Evolutionary conservation across 768 basidiomycete genomes (phyloP), one percentile per base, ranked within the genome.

Genomic region (Auricularia sp.): DNA sequence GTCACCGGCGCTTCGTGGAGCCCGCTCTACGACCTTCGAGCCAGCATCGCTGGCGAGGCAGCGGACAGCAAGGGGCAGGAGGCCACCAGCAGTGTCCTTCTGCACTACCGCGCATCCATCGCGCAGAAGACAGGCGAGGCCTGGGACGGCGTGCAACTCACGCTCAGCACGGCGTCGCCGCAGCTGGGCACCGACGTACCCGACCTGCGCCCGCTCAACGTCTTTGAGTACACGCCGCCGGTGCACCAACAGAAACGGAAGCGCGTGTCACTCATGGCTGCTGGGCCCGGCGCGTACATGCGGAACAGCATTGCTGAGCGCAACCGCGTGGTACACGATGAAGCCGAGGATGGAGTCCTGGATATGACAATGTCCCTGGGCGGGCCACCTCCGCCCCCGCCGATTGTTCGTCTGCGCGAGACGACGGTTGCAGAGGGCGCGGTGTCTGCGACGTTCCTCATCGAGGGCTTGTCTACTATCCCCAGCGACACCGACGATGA

Each of bases 1-100:
- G 84, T 87, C 18, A 74, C 71, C 58, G 73, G 79, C 36, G 82
- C 80, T 1, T 71, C 71, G 29, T 87, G 84, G 85, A 70, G 71
- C 18, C 81, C 84, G 2, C 78, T 77, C 2, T 87, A 87, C 67
- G 85, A 87, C 66, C 77, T 87, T 0, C 80, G 84, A 64, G 83
- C 84, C 2, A 77, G 75, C 0, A 81, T 78, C 21, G 68, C 23
- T 71, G 78, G 62, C 70, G 56, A 59, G 23, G 8, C 11, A 10
- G 80, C 80, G 0, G 77, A 80, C 64, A 78, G 80, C 3, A 78
- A 78, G 0, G 69, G 79, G 4, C 69, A 75, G 0, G 18, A 29
- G 29, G 29, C 29, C 29, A 29, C 53, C 7, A n/a, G 29, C 53
- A 54, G 29, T 8, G 77, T 85, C 33, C 67, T 77, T 2, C 75